phyloP scores from a whole-genome alignment of 176 grass and related monocot species.

The sorghum (Sorghum bicolor) region Sorghum_bicolor_NCBIv3 NC_012878.2:51165001-51165500 shows the following conservation, averaged over 20 bases:
- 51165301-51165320: slow-evolving; percentile 19
- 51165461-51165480: slow-evolving; percentile 20
- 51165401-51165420: slow-evolving; percentile 15
- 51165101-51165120: slow-evolving; percentile 18
- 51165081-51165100: slow-evolving; percentile 5
- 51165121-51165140: background rate
- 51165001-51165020: background rate
- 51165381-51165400: slow-evolving; percentile 52
- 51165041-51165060: background rate
- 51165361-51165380: slow-evolving; percentile 42
- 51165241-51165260: slow-evolving; percentile 20
- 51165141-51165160: slow-evolving; percentile 12
- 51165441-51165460: slow-evolving; percentile 27
- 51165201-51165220: slow-evolving; percentile 40
- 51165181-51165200: slow-evolving; percentile 36
- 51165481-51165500: slow-evolving; percentile 1
- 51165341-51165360: background rate
- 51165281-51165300: slow-evolving; percentile 5
- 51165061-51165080: background rate
- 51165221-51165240: background rate
- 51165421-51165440: slow-evolving; percentile 27
- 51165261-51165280: slow-evolving; percentile 16
- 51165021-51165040: background rate
- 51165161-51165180: slow-evolving; percentile 5
- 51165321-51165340: slow-evolving; percentile 18